Evolutionary conservation across 768 basidiomycete species (phyloP).

Genomic region (Pleurotus cornucopiae): DNA sequence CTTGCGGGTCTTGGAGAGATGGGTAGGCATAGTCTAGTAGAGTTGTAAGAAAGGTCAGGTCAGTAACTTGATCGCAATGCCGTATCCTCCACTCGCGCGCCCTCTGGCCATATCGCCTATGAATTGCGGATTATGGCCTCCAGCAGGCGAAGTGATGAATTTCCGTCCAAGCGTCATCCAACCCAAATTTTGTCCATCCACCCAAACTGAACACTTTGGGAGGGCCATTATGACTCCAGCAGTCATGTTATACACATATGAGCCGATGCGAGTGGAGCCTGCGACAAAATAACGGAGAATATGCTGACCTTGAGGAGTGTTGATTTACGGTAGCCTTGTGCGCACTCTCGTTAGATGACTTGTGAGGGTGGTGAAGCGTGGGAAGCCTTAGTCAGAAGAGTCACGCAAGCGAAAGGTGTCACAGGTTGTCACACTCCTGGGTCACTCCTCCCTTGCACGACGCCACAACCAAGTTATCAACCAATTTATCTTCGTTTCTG

Average conservation of each 20-base stretch:
- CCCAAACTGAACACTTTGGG: constrained; percentile 12
- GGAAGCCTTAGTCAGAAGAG: not conserved
- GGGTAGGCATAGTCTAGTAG: constrained; percentile 77
- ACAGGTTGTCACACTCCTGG: not conserved
- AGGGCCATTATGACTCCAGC: too few relatives aligned
- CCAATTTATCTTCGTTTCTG: not conserved
- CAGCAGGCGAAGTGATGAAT: constrained; percentile 9
- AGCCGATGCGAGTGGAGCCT: not conserved
- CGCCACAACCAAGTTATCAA: not conserved
- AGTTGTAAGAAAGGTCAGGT: constrained; percentile 24
- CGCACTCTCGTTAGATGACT: constrained; percentile 10
- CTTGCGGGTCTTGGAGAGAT: constrained; percentile 95
- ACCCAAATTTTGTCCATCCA: constrained; percentile 31
- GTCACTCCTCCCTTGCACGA: not conserved
- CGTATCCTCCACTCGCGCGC: not conserved
- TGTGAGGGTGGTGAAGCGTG: not conserved
- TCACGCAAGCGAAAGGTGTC: not conserved
- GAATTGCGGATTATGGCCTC: not conserved
- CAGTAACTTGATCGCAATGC: constrained; percentile 14
- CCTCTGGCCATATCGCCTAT: constrained; percentile 6
- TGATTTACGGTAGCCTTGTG: constrained; percentile 31
- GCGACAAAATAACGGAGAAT: constrained; percentile 26
- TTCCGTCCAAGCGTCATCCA: constrained; percentile 46
- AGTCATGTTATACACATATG: not conserved
- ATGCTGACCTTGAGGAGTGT: constrained; percentile 59